phyloP scores from a whole-genome alignment of 2,329 filamentous ascomycete genomes.

The Trichoderma sp. region DNA sequence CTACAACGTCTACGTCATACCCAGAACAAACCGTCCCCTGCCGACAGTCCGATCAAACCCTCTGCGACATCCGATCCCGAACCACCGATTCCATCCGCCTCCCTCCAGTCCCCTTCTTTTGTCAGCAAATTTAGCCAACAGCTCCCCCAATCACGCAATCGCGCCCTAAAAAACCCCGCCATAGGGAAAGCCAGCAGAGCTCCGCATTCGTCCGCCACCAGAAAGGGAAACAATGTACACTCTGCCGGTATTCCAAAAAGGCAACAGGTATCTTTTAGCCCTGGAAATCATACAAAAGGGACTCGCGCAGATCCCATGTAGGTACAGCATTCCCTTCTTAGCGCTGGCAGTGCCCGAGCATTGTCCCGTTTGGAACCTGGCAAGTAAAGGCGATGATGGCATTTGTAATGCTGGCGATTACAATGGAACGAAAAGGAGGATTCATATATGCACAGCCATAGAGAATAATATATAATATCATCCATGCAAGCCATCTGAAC shows the following conservation, averaged over 20 bases:
- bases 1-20: neutral
- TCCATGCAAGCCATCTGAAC: neutral
- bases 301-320: neutral
- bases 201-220: constrained; percentile 3
- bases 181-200: neutral
- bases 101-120: neutral
- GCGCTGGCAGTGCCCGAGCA: neutral
- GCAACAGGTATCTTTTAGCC: neutral
- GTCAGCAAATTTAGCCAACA: neutral
- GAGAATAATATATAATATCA: neutral
- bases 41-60: neutral
- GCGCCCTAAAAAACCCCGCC: constrained; percentile 9
- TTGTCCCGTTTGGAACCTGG: neutral
- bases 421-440: neutral
- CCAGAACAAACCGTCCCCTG: neutral
- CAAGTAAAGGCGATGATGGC: constrained; percentile 9
- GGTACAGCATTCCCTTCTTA: neutral
- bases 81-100: neutral
- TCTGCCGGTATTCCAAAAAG: neutral
- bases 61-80: neutral
- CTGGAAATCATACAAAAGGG: neutral
- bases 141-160: constrained; percentile 11
- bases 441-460: neutral
- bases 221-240: neutral
- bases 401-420: constrained; percentile 21